A percentile compares a stretch with the other conserved stretches of the same genome.
phyloP scores from a whole-genome alignment of 2,329 filamentous ascomycete species.

The Fusarium denticulatum region DNA sequence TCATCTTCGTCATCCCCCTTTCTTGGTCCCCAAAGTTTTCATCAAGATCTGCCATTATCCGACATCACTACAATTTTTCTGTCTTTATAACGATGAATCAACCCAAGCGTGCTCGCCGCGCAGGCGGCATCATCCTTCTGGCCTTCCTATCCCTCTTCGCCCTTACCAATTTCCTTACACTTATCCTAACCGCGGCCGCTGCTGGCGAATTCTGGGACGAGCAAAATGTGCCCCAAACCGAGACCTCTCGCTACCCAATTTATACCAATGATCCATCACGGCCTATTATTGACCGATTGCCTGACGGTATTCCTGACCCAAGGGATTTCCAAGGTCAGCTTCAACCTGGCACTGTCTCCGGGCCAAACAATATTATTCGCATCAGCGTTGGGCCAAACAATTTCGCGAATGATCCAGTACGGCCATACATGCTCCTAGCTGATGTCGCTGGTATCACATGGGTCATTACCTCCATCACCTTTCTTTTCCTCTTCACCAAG shows the following conservation, averaged over 20 bases:
- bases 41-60: neutral
- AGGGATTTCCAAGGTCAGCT: no score
- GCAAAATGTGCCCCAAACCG: no score
- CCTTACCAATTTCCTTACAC: constrained; percentile 35
- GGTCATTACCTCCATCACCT: constrained; percentile 16
- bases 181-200: constrained; percentile 26
- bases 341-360: neutral
- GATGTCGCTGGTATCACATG: constrained; percentile 21
- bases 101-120: neutral
- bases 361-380: no score
- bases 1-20: neutral
- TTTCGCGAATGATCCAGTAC: neutral
- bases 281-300: no score
- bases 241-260: no score
- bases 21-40: neutral
- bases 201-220: neutral
- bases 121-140: constrained; percentile 20
- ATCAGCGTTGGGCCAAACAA: neutral
- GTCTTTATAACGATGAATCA: constrained; percentile 11
- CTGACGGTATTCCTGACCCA: no score
- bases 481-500: constrained; percentile 17
- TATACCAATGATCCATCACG: no score
- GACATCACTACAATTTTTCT: neutral
- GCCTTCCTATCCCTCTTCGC: constrained; percentile 33
- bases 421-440: constrained; percentile 35